Conservation (phyloP, 306 rosid genomes). For the Astragalus glycyphyllos region DNA sequence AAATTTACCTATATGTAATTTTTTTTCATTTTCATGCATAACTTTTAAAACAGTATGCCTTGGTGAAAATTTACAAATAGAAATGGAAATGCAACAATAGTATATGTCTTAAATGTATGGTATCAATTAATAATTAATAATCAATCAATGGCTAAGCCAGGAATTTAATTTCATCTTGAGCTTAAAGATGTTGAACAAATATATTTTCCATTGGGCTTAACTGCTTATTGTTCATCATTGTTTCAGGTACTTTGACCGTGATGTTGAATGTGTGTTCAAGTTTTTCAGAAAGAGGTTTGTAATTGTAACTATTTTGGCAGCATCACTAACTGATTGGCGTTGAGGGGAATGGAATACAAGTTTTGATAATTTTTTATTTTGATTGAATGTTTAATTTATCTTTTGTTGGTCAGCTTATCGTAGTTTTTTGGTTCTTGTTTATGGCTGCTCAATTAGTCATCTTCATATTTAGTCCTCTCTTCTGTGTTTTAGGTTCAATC, state of each 20-base stretch:
- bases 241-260: constrained; percentile 97
- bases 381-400: constrained; percentile 3
- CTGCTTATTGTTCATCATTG: constrained; percentile 31
- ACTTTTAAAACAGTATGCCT: constrained; percentile 5
- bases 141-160: not conserved
- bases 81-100: not conserved
- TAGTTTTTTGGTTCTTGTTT: constrained; percentile 27
- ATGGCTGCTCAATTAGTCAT: constrained; percentile 22
- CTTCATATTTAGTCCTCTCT: not conserved
- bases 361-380: not conserved
- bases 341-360: not conserved
- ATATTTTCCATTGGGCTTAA: constrained; percentile 22
- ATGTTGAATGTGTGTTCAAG: constrained; percentile 88
- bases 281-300: constrained; percentile 87
- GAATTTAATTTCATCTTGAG: constrained; percentile 1
- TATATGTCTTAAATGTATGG: constrained; percentile 1
- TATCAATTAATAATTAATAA: not conserved
- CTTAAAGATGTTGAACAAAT: not conserved
- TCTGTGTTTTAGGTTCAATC: constrained; percentile 65
- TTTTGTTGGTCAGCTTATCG: constrained; percentile 22
- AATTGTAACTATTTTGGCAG: constrained; percentile 38
- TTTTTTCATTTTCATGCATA: not conserved
- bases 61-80: constrained; percentile 2
- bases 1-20: not conserved
- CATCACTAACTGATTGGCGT: not conserved